phyloP scores from a whole-genome alignment of 495 filamentous ascomycete genomes.

The Apiosordaria backusii region DNA sequence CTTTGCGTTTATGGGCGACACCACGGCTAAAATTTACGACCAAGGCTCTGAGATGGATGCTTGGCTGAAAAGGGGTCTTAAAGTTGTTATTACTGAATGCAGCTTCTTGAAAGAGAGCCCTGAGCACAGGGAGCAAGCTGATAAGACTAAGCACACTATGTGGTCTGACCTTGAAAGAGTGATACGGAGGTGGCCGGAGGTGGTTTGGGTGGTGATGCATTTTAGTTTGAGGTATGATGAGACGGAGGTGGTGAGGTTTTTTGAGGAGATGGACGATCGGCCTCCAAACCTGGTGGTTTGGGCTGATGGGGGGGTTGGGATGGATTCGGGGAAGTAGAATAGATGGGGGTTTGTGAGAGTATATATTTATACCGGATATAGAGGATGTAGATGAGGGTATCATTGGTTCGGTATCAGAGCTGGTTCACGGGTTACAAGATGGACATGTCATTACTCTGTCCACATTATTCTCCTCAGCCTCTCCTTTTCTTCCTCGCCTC shows the following conservation, averaged over 20 bases:
- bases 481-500: slow-evolving; percentile 56
- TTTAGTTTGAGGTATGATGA: slow-evolving; percentile 38
- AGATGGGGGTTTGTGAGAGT: neutral
- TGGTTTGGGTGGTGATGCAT: slow-evolving; percentile 38
- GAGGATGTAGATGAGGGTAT: too few relatives aligned
- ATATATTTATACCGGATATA: too few relatives aligned
- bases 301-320: slow-evolving; percentile 29
- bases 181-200: slow-evolving; percentile 28
- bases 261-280: slow-evolving; percentile 25
- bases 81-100: slow-evolving; percentile 41
- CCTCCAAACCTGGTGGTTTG: slow-evolving; percentile 38
- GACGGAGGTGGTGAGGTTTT: slow-evolving; percentile 33
- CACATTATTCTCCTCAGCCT: slow-evolving; percentile 54
- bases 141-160: slow-evolving; percentile 36
- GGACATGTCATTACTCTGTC: slow-evolving; percentile 1
- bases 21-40: slow-evolving; percentile 26
- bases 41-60: slow-evolving; percentile 8
- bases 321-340: slow-evolving; percentile 7
- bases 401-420: too few relatives aligned
- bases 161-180: slow-evolving; percentile 37
- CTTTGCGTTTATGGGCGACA: slow-evolving; percentile 41
- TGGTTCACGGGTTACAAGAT: too few relatives aligned
- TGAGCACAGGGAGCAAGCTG: slow-evolving; percentile 33
- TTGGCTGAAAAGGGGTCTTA: slow-evolving; percentile 26
- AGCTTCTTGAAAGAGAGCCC: slow-evolving; percentile 30